Conservation (phyloP, 2,329 filamentous ascomycete species). For the Clonostachys byssicola region DNA sequence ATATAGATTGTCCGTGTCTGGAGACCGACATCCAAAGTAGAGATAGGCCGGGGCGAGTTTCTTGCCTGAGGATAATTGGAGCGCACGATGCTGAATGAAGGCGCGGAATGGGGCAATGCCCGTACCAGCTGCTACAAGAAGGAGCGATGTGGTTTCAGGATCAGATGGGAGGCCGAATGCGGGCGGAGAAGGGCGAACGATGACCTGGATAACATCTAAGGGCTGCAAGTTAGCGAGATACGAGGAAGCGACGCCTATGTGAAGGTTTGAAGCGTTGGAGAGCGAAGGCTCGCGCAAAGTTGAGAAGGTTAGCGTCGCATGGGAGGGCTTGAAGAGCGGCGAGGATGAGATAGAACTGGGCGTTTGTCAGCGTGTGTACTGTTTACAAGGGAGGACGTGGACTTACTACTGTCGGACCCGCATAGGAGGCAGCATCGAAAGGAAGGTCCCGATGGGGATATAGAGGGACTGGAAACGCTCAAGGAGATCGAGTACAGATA, state of each 20-base stretch:
- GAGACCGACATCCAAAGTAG: conserved; percentile 41
- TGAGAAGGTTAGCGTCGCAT: conserved; percentile 59
- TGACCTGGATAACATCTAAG: conserved; percentile 36
- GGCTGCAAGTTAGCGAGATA: conserved; percentile 45
- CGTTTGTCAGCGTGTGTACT: background rate
- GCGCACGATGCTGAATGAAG: conserved; percentile 12
- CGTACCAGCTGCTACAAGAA: conserved; percentile 21
- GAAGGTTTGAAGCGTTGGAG: conserved; percentile 26
- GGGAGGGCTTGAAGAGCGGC: conserved; percentile 46
- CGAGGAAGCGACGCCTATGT: conserved; percentile 45
- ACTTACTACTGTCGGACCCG: conserved; percentile 23
- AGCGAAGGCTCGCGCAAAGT: conserved; percentile 51
- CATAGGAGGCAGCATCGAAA: conserved; percentile 63
- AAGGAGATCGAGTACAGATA: conserved; percentile 55
- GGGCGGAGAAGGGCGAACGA: conserved; percentile 27
- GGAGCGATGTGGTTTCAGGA: conserved; percentile 22
- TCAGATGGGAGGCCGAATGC: conserved; percentile 39
- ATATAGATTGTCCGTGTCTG: conserved; percentile 38
- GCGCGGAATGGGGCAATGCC: conserved; percentile 17
- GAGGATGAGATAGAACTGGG: conserved; percentile 61
- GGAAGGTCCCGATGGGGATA: conserved; percentile 53
- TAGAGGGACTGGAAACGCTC: conserved; percentile 45
- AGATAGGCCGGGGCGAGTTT: conserved; percentile 47
- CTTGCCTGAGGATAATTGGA: conserved; percentile 31
- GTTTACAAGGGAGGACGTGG: background rate